Conservation (phyloP, 2,329 filamentous ascomycete species). For the Helminthosporium solani region DNA sequence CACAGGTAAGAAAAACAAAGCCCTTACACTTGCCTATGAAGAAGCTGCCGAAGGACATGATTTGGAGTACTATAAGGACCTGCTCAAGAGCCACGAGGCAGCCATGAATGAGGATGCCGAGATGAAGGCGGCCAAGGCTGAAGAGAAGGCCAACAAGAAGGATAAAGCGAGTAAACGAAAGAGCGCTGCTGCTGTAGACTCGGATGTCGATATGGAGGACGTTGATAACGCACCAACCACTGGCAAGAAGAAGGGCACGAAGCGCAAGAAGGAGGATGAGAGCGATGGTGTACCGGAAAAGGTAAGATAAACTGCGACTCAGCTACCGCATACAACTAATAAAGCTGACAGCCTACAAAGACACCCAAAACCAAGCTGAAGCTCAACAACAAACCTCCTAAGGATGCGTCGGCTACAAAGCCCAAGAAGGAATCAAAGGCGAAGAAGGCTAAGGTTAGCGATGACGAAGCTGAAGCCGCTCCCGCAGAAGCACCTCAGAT, state of each 20-base stretch:
- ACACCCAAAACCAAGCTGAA: constrained; percentile 54
- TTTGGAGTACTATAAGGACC: constrained; percentile 77
- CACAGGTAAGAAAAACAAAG: constrained; percentile 84
- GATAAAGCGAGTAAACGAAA: constrained; percentile 55
- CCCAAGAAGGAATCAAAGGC: constrained; percentile 62
- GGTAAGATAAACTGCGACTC: constrained; percentile 31
- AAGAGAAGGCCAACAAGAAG: constrained; percentile 61
- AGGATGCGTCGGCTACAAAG: constrained; percentile 47
- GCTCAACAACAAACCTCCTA: constrained; percentile 45
- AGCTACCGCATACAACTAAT: constrained; percentile 24
- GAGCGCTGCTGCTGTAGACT: constrained; percentile 33
- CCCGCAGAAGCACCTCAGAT: constrained; percentile 55
- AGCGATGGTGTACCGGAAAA: constrained; percentile 71
- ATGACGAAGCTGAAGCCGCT: constrained; percentile 60
- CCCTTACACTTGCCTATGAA: constrained; percentile 74
- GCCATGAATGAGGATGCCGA: constrained; percentile 59
- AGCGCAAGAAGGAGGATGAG: constrained; percentile 67
- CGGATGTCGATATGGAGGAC: constrained; percentile 44
- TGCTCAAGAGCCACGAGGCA: constrained; percentile 63
- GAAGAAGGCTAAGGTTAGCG: constrained; percentile 51
- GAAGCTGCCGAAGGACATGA: constrained; percentile 77
- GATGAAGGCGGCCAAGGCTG: constrained; percentile 61
- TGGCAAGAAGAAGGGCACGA: constrained; percentile 61
- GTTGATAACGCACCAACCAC: constrained; percentile 43
- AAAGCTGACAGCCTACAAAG: constrained; percentile 46